Conservation (phyloP, 805 yeast genomes). For the Teunomyces kruisii region DNA sequence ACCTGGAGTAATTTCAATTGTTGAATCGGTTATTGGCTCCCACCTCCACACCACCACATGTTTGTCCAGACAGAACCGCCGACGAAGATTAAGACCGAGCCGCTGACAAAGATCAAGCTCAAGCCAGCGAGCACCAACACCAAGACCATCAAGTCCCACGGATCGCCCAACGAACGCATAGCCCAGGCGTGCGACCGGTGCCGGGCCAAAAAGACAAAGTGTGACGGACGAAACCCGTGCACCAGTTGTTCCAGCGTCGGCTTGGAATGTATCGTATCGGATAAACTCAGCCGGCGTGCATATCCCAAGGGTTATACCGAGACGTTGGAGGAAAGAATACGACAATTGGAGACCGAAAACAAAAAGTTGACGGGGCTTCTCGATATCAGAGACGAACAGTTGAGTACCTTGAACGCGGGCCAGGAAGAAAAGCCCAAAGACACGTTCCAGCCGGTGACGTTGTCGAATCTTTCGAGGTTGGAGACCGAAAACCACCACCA, state of each 20-base stretch:
- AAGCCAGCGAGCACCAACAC: slow-evolving; percentile 17
- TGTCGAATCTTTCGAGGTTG: slow-evolving; percentile 7
- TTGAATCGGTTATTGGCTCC: not conserved
- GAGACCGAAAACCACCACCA: slow-evolving; percentile 20
- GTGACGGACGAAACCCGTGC: slow-evolving; percentile 79
- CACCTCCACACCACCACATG: too few species aligned
- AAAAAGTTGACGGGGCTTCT: slow-evolving; percentile 62
- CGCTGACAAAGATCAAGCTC: not conserved
- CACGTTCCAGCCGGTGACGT: slow-evolving; percentile 6
- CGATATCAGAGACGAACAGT: slow-evolving; percentile 63
- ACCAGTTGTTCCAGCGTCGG: slow-evolving; percentile 83
- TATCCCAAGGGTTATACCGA: slow-evolving; percentile 93
- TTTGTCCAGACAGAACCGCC: not conserved
- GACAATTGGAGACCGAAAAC: slow-evolving; percentile 82
- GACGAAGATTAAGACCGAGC: not conserved
- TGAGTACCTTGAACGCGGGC: slow-evolving; percentile 33
- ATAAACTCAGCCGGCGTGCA: slow-evolving; percentile 79
- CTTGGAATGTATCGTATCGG: slow-evolving; percentile 84
- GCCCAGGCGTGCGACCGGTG: slow-evolving; percentile 94
- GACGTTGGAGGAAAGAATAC: slow-evolving; percentile 80
- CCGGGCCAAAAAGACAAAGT: slow-evolving; percentile 72
- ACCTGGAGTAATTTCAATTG: not conserved
- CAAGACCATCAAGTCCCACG: slow-evolving; percentile 64
- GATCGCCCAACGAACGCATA: slow-evolving; percentile 63
- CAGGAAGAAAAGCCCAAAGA: not conserved